Base-by-base conservation (phyloP, 2,329 filamentous ascomycete species). In the Phialemoniopsis sp. region DNA sequence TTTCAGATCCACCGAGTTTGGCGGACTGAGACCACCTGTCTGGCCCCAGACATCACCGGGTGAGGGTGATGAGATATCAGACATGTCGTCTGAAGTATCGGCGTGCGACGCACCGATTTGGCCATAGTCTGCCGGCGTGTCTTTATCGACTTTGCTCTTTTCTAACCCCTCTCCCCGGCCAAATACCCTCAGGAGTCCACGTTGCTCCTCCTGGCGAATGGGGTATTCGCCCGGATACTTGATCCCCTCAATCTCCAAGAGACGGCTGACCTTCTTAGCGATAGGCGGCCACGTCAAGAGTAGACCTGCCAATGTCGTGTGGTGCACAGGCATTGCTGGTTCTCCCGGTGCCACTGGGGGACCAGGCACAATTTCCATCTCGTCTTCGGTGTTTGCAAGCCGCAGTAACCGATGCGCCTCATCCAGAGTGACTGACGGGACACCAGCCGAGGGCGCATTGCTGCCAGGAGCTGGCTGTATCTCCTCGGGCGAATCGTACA, bases 241-340 rank as follows among this genome's bases (percentile, higher is more conserved):
- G 52, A 82, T 69, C 21, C 68, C 70, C 38, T 73, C 67, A 3
- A 56, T 57, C 16, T 68, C 60, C 39, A 80, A 57, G 18, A 68
- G 67, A 36, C 60, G 62, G 44, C 55, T 69, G 28, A 87, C 80
- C 55, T 96, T 56, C 45, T 73, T 64, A 55, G 71, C 64, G 39
- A 93, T 88, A 0, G 81, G 75, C 1, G 76, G 76, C 81, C 85
- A 89, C 34, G 76, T 72, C 19, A 97, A 67, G 14, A 97, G 68
- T 46, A 89, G 78, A 37, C 93, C 87, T 2, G 89, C 89, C n/a
- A 89, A 80, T 1, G 90, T 96, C 0, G 88, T 94, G 55, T 97
- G 91, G 49, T 95, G 87, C 19, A 82, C 78, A 1, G 89, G 87
- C 40, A 95, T 87, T 2, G 85, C 78, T 13, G 86, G 76, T 47